Evolutionary conservation across 306 rosid species (phyloP).

Genomic region (Ziziphus jujuba): DNA sequence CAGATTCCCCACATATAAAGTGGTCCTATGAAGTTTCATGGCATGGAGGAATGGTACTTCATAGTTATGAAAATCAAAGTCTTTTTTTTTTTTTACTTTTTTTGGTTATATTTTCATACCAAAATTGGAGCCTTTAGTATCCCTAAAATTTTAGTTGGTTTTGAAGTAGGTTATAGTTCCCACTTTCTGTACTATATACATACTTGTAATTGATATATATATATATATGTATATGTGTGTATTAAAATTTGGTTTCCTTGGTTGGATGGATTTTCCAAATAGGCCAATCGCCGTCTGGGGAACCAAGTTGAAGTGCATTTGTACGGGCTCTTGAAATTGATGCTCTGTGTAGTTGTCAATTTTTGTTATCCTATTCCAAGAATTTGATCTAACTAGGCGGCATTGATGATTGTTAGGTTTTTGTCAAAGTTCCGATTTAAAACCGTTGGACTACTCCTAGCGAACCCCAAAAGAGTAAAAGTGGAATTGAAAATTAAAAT

Average conservation of each 20-base stretch:
- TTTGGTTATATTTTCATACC: not conserved
- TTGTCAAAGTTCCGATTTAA: constrained; percentile 10
- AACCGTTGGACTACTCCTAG: not conserved
- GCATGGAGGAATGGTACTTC: not conserved
- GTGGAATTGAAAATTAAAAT: too few species aligned
- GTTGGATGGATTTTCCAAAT: constrained; percentile 8
- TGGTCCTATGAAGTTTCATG: not conserved
- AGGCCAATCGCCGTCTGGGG: not conserved
- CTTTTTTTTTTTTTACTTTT: not conserved
- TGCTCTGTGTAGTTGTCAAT: not conserved
- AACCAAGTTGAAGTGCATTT: constrained; percentile 3
- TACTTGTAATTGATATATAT: constrained; percentile 13
- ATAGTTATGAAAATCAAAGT: not conserved
- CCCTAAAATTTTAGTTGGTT: constrained; percentile 11
- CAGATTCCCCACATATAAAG: not conserved
- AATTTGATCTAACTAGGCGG: constrained; percentile 1
- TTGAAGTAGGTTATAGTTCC: constrained; percentile 27
- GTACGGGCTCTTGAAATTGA: not conserved
- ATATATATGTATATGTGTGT: too few species aligned
- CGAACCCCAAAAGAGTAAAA: too few species aligned
- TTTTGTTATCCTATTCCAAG: too few species aligned
- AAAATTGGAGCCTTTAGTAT: constrained; percentile 1
- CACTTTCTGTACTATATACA: constrained; percentile 23
- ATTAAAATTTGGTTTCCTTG: constrained; percentile 26
- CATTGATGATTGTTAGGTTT: constrained; percentile 1